Evolutionary conservation across 352 stramenopile genomes (phyloP).

Genomic region (Elongisporangium undulatum): DNA sequence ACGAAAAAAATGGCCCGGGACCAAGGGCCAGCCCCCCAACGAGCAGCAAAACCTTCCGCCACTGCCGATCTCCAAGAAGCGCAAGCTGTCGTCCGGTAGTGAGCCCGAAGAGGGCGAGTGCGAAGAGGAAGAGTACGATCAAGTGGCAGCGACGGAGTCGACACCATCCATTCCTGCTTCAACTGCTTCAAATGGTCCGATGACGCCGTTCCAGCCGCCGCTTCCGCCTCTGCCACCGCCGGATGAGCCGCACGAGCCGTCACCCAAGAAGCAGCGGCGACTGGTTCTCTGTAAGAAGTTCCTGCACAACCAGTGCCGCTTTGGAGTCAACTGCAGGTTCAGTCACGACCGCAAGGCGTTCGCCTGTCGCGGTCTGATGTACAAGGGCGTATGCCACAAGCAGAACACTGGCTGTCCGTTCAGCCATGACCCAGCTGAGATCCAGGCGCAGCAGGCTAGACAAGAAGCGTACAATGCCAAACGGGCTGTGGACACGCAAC

Average conservation of each 20-base stretch:
- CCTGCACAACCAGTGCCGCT: constrained; percentile 52
- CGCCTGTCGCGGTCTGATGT: constrained; percentile 49
- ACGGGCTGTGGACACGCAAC: constrained; percentile 50
- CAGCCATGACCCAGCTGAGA: constrained; percentile 40
- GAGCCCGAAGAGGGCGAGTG: constrained; percentile 65
- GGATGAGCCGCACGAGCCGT: constrained; percentile 10
- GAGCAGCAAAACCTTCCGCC: constrained; percentile 2
- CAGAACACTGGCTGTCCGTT: constrained; percentile 49
- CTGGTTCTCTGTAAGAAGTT: constrained; percentile 65
- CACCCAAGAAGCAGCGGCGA: constrained; percentile 38
- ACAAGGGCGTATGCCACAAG: constrained; percentile 49
- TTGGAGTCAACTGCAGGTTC: constrained; percentile 58
- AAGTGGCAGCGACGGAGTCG: constrained; percentile 11
- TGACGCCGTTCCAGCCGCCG: constrained; percentile 9
- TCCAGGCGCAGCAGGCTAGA: constrained; percentile 23
- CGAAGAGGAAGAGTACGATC: constrained; percentile 31
- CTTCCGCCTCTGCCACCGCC: background rate
- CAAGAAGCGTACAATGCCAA: constrained; percentile 26
- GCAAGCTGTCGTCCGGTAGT: constrained; percentile 40
- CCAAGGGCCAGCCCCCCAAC: constrained; percentile 14
- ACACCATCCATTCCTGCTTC: constrained; percentile 1
- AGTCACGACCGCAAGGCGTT: constrained; percentile 65
- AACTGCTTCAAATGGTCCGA: constrained; percentile 3
- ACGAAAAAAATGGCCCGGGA: constrained; percentile 56
- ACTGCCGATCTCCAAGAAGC: constrained; percentile 22